A percentile compares a stretch with the other conserved stretches of the same genome.
Evolutionary conservation across 2,329 filamentous ascomycete species (phyloP).

Genomic region (Botryosphaeria agaves): DNA sequence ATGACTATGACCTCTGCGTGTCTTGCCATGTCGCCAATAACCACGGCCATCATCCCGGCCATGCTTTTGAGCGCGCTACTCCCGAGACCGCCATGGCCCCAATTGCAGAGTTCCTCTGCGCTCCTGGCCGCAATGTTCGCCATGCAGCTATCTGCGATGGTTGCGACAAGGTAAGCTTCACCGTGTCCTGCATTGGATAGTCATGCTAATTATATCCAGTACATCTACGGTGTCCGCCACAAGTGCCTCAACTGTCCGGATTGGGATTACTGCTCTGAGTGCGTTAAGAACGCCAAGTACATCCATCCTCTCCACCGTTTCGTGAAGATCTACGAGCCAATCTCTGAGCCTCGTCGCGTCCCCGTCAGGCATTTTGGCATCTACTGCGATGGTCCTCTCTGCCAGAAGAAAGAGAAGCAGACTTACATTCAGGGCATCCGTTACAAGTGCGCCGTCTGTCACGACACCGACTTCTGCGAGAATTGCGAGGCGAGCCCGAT

Average conservation of each 20-base stretch:
- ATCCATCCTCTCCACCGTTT: conserved; percentile 78
- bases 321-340: conserved; percentile 65
- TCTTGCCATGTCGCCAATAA: conserved; percentile 56
- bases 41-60: conserved; percentile 83
- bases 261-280: conserved; percentile 84
- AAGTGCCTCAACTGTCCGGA: conserved; percentile 96
- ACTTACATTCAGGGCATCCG: conserved; percentile 63
- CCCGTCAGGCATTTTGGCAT: conserved; percentile 58
- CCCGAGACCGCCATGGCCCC: conserved; percentile 43
- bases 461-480: conserved; percentile 89
- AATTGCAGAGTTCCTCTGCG: conserved; percentile 49
- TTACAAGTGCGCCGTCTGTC: conserved; percentile 94
- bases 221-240: conserved; percentile 76
- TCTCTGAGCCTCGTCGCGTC: conserved; percentile 28
- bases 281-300: conserved; percentile 46
- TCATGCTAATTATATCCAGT: conserved; percentile 24
- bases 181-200: not conserved
- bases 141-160: conserved; percentile 91
- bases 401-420: conserved; percentile 38
- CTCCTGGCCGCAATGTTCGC: conserved; percentile 59
- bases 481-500: conserved; percentile 77
- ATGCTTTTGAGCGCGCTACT: conserved; percentile 56
- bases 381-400: conserved; percentile 88
- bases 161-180: conserved; percentile 49
- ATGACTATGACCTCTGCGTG: conserved; percentile 86